Base-by-base conservation (phyloP, 2,329 filamentous ascomycete species). In the Bipolaris oryzae region DNA sequence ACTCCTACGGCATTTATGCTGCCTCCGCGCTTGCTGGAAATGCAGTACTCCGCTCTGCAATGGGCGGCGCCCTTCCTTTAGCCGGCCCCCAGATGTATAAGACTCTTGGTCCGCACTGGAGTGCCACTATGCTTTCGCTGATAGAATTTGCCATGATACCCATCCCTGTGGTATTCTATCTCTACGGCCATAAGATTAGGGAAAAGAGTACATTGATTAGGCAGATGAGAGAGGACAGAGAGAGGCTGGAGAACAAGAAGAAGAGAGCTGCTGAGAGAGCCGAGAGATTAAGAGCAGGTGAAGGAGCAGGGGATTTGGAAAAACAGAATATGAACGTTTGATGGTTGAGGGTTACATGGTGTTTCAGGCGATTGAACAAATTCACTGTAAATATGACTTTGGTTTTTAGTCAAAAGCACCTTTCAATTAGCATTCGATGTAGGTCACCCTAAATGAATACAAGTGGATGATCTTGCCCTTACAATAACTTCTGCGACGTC, bases 1-100 rank as follows among this genome's bases (percentile, higher is more conserved):
- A 89, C 45, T 86, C 87, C 6, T 96, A 96, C 65, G 88, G 88
- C 3, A 89, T 95, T 64, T 96, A 92, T 71, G 87, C 91, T 1
- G 91, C 92, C 0, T 90, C 87, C 2, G 91, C 92, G 0, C 80
- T 96, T 33, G 91, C 91, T 0, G 89, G 90, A 0, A 96, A 95
- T 65, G 85, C 89, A 0, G 89, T 96, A 2, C 81, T 91, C 15
- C 81, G 92, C 33, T 89, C 85, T 54, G 72, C 89, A 6, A 81
- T 93, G 52, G 92, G 91, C n/a, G 92, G 88, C n/a, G 84, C 87
- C 0, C 78, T 96, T 10, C 92, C 92, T 0, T 80, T 96, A 0
- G 89, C 89, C 2, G 91, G 90, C 0, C 83, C 89, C 0, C 81
- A 82, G 21, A 87, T 96, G 72, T 73, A 65, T 41, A 58, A 55